Conservation (phyloP, 805 yeast genomes). For the Tetrapisispora arboricola region DNA sequence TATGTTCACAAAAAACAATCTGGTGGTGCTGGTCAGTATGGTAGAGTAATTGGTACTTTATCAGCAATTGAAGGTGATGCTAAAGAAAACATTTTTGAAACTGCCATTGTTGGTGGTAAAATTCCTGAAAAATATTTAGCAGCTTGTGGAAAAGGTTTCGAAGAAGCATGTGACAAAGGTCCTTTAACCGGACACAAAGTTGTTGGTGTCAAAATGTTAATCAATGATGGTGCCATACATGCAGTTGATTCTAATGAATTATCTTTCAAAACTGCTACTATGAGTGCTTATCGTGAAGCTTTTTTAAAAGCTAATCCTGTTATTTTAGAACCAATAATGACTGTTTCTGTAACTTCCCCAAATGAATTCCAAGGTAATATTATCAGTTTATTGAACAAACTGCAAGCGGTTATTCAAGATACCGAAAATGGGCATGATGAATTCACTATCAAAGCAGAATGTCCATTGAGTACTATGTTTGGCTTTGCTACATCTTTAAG, state of each 20-base stretch:
- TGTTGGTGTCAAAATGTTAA: constrained; percentile 82
- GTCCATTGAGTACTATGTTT: constrained; percentile 92
- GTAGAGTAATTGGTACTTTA: constrained; percentile 84
- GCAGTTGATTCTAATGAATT: constrained; percentile 94
- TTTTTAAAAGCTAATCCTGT: constrained; percentile 78
- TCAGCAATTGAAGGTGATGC: constrained; percentile 44
- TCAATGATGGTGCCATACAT: constrained; percentile 96
- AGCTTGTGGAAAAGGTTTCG: constrained; percentile 94
- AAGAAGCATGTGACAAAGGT: constrained; percentile 90
- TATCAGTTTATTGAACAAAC: constrained; percentile 84
- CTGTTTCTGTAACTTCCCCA: constrained; percentile 87
- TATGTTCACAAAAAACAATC: constrained; percentile 95
- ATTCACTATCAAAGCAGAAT: constrained; percentile 85
- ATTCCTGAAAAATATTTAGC: constrained; percentile 88
- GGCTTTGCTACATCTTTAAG: constrained; percentile 93
- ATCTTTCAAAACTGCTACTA: constrained; percentile 88
- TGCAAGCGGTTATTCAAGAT: constrained; percentile 85
- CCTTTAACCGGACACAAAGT: constrained; percentile 93
- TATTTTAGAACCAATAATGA: constrained; percentile 93
- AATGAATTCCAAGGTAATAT: constrained; percentile 91
- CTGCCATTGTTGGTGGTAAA: constrained; percentile 92
- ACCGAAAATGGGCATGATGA: constrained; percentile 93
- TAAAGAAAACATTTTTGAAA: constrained; percentile 59
- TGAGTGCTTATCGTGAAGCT: constrained; percentile 85
- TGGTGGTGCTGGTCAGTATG: constrained; percentile 99